These are phyloP conservation scores for Mycena olivaceomarginata DNA, from an alignment of 768 basidiomycete genomes.

Conservation along the genomic window DNA sequence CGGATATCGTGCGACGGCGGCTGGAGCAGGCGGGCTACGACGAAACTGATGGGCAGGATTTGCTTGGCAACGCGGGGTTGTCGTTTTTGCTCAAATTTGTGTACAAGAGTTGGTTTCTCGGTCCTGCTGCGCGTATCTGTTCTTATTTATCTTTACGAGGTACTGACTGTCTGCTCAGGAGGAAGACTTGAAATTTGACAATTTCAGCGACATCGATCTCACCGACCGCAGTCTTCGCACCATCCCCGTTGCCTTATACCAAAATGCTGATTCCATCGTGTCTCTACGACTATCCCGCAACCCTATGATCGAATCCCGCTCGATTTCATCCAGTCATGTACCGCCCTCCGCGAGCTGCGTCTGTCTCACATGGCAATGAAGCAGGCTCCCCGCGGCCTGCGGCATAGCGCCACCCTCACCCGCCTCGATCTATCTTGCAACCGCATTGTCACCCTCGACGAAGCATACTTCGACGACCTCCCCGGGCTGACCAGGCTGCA, in stretches of 20 bases:
- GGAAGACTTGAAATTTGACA: constrained; percentile 82
- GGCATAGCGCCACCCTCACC: constrained; percentile 82
- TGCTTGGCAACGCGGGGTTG: constrained; percentile 84
- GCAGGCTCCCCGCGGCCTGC: constrained; percentile 90
- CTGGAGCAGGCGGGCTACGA: constrained; percentile 94
- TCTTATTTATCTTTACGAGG: background rate
- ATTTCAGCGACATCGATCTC: constrained; percentile 89
- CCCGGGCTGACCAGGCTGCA: constrained; percentile 80
- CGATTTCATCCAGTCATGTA: constrained; percentile 95
- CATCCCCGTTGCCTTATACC: constrained; percentile 91
- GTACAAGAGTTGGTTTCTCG: constrained; percentile 86
- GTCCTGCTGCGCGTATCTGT: constrained; percentile 70
- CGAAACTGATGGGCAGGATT: constrained; percentile 84
- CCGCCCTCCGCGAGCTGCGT: constrained; percentile 87
- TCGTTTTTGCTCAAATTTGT: constrained; percentile 93
- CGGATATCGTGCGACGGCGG: constrained; percentile 88
- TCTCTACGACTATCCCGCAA: constrained; percentile 94
- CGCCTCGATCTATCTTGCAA: constrained; percentile 95
- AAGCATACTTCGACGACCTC: constrained; percentile 88
- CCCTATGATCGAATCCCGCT: constrained; percentile 97
- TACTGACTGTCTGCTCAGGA: constrained; percentile 66
- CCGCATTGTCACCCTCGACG: constrained; percentile 91
- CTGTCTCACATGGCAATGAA: constrained; percentile 96
- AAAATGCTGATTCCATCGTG: constrained; percentile 88
- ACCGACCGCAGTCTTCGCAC: constrained; percentile 88